Evolutionary conservation across 2,329 filamentous ascomycete species (phyloP), one percentile per base, ranked within the genome.

Genomic region (Venturiaceae sp.): DNA sequence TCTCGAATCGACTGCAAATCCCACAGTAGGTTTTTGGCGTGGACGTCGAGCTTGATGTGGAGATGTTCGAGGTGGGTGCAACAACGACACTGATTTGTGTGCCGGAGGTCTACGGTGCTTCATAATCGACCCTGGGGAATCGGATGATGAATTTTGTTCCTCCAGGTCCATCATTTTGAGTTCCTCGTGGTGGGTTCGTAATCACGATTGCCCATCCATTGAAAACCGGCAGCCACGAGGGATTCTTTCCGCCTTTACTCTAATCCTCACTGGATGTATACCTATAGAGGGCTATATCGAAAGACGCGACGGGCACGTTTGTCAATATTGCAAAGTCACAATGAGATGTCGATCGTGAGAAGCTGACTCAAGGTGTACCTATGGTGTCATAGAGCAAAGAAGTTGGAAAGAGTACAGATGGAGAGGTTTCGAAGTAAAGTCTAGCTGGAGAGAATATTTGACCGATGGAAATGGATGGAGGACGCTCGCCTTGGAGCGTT

Each of bases 11-110:
- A 30, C 21, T 2, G 13, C 23, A 16, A 50, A 50, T 11, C 44
- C 32, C 57, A 60, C 14, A 30, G 54, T 33, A 36, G 62, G 9
- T 19, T 23, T 61, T 62, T 58, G 3, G 34, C 37, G 52, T 8
- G 5, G 11, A 11, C 44, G 44, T 30, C 44, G 39, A 16, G 13
- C 9, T 2, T 46, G 41, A 5, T 30, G 23, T n/a, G 23, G 13
- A 1, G 44, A 16, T 2, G 23, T 14, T 5, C 44, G 23, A 28
- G 44, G 23, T n/a, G 68, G 30, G 57, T 77, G 76, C 30, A 72
- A 67, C 19, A 79, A 69, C 3, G 76, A 78, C 13, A 78, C 75
- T 0, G 76, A 78, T 54, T 71, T 64, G 63, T 76, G 68, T 4
- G 76, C 74, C 3, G 74, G 72, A 14, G 71, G 71, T 28, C 76